These are phyloP conservation scores for Phialemoniopsis sp. DNA, from an alignment of 2,329 filamentous ascomycete genomes.

Conservation along the genomic window DNA sequence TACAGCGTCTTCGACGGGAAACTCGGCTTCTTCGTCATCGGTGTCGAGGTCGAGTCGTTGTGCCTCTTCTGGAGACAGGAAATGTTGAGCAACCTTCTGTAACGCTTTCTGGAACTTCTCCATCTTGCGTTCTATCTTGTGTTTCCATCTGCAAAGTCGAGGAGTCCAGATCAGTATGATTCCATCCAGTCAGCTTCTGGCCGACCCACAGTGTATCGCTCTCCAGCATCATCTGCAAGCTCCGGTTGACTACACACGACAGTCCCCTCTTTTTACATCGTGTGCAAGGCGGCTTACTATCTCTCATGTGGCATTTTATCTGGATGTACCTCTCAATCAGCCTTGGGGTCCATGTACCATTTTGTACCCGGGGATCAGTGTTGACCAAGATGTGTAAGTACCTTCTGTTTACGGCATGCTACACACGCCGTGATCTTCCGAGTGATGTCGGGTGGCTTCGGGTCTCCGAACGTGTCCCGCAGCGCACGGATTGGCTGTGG, in stretches of 20 bases:
- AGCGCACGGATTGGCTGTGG: constrained; percentile 12
- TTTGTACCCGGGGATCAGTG: no score
- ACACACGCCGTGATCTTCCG: constrained; percentile 29
- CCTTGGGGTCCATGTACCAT: no score
- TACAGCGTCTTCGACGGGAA: no score
- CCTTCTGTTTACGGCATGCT: constrained; percentile 31
- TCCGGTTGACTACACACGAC: constrained; percentile 4
- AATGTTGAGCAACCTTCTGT: no score
- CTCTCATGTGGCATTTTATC: constrained; percentile 8
- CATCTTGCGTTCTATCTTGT: constrained; percentile 1
- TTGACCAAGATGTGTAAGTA: constrained; percentile 1
- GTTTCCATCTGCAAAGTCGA: neutral
- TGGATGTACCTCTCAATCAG: neutral
- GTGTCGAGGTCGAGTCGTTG: no score
- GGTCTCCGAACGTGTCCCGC: constrained; percentile 26
- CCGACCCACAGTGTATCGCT: neutral
- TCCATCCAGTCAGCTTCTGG: no score
- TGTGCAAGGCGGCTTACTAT: constrained; percentile 2
- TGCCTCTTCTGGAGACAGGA: no score
- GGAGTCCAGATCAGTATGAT: no score
- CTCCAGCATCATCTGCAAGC: constrained; percentile 6
- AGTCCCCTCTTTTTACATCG: constrained; percentile 5
- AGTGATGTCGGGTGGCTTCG: constrained; percentile 26
- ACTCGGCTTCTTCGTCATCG: no score
- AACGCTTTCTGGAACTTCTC: no score